Conservation (phyloP, 208 protist species). For the Acanthamoeba castellanii region DNA sequence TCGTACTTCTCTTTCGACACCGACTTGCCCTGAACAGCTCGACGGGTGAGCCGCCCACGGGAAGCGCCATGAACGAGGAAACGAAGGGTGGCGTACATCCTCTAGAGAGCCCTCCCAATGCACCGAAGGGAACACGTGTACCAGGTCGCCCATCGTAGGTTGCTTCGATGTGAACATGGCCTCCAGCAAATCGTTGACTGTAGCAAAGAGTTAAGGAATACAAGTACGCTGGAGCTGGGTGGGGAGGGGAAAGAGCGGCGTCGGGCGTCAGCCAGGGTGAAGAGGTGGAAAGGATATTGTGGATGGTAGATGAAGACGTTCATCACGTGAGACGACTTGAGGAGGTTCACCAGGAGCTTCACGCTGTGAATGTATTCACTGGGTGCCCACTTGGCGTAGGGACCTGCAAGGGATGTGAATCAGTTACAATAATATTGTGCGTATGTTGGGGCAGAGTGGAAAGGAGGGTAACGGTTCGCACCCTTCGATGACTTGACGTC, state of each 20-base stretch:
- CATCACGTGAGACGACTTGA: slow-evolving; percentile 53
- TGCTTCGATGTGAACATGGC: slow-evolving; percentile 49
- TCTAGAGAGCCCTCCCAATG: neutral
- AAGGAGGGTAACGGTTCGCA: neutral
- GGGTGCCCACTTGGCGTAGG: neutral
- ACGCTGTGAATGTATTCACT: neutral
- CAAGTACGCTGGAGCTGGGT: neutral
- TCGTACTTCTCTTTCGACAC: slow-evolving; percentile 22
- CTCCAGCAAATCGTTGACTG: slow-evolving; percentile 31
- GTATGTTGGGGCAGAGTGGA: neutral
- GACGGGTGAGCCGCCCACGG: neutral
- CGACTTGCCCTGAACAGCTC: neutral
- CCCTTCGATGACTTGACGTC: slow-evolving; percentile 14
- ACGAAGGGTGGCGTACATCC: neutral
- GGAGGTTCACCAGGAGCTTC: slow-evolving; percentile 13
- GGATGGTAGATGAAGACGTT: slow-evolving; percentile 40
- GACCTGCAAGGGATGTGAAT: neutral
- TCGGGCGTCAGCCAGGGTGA: neutral
- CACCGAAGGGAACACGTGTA: neutral
- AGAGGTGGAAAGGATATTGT: slow-evolving; percentile 27
- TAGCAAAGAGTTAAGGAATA: slow-evolving; percentile 11
- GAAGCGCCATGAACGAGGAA: neutral
- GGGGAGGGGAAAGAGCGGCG: neutral
- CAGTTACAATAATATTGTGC: neutral
- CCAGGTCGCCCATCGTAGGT: neutral